A percentile compares a stretch with the other conserved stretches of the same genome.
These are phyloP conservation scores for Theobroma cacao DNA, from an alignment of 345 rosid species.

Conservation along the genomic window DNA sequence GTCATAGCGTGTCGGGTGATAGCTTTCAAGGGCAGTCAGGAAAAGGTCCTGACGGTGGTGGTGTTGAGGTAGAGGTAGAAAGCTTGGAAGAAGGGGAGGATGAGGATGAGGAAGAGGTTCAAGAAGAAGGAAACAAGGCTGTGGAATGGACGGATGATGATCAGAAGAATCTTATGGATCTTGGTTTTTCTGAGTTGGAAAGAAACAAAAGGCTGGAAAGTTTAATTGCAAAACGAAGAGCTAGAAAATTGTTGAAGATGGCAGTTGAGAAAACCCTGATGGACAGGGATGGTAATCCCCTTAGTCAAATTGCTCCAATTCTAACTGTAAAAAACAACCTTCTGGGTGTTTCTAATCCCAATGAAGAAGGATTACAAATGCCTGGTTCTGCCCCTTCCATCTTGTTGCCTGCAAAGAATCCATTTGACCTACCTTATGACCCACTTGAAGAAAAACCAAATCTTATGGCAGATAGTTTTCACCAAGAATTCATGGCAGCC, in stretches of 20 bases:
- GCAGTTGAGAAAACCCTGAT: conserved; percentile 41
- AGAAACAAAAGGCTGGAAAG: conserved; percentile 75
- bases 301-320: conserved; percentile 41
- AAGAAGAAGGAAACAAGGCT: conserved; percentile 33
- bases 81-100: conserved; percentile 31
- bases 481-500: conserved; percentile 50
- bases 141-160: conserved; percentile 81
- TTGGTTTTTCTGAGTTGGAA: conserved; percentile 81
- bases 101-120: conserved; percentile 38
- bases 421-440: conserved; percentile 86
- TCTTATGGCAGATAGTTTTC: conserved; percentile 61
- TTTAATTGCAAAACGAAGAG: conserved; percentile 65
- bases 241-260: conserved; percentile 49
- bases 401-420: conserved; percentile 57
- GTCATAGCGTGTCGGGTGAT: background rate
- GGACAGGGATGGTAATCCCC: conserved; percentile 27
- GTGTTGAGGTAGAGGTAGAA: conserved; percentile 27
- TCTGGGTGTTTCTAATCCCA: conserved; percentile 27
- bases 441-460: conserved; percentile 77
- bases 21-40: conserved; percentile 19
- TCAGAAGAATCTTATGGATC: conserved; percentile 83
- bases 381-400: conserved; percentile 93
- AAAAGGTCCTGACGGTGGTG: conserved; percentile 17
- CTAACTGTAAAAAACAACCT: conserved; percentile 36
- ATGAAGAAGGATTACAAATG: conserved; percentile 30